These are phyloP conservation scores for Solanum neorickii DNA, from an alignment of 257 asterid species.

Conservation along the genomic window DNA sequence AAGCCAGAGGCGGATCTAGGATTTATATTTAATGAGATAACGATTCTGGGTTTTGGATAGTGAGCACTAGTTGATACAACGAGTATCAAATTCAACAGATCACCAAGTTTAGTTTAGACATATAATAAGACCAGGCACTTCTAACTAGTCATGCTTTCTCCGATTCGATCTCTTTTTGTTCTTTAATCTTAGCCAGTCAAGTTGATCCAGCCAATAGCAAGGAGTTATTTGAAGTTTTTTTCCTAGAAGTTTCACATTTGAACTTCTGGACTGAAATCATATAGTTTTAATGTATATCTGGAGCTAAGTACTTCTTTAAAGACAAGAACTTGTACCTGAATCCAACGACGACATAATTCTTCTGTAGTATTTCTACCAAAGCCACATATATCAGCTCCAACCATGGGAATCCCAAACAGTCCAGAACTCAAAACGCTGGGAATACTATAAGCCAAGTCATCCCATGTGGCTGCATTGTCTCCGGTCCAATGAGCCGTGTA, in stretches of 20 bases:
- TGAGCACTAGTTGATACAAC: not conserved
- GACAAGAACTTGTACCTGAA: slow-evolving; percentile 34
- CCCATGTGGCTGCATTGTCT: slow-evolving; percentile 89
- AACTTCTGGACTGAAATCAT: not conserved
- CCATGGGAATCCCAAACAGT: slow-evolving; percentile 86
- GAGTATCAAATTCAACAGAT: not conserved
- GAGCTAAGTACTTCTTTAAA: not conserved
- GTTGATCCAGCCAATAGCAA: not conserved
- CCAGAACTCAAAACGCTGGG: slow-evolving; percentile 72
- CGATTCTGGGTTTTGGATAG: not conserved
- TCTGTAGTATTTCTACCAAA: slow-evolving; percentile 53
- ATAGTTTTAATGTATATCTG: not conserved
- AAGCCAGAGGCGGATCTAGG: not conserved
- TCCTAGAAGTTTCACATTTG: not conserved
- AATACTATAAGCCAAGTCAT: slow-evolving; percentile 59
- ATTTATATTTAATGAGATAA: not conserved
- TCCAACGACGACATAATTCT: slow-evolving; percentile 96
- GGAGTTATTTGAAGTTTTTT: not conserved
- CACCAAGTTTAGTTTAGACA: not conserved
- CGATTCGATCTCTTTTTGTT: not conserved
- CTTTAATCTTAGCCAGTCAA: not conserved
- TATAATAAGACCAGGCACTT: not conserved
- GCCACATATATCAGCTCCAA: slow-evolving; percentile 97
- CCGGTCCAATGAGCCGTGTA: slow-evolving; percentile 96
- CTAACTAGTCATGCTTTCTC: not conserved